These are phyloP conservation scores for Dittrichia graveolens DNA, from an alignment of 129 eudicot species.

Conservation along the genomic window DNA sequence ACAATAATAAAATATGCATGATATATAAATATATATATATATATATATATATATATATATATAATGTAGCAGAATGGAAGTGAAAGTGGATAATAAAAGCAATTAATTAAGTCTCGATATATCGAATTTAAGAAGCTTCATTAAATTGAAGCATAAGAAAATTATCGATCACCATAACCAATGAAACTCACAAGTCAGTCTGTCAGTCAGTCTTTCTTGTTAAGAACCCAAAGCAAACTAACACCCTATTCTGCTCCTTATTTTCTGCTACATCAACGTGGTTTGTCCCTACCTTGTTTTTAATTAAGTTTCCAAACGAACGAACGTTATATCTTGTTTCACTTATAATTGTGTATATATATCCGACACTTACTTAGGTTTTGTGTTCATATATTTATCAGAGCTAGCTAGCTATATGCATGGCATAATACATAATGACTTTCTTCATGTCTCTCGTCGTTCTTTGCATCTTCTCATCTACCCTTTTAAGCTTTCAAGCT, in stretches of 20 bases:
- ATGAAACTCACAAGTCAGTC: constrained; percentile 23
- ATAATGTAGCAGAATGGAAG: too few species aligned
- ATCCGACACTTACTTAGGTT: background rate
- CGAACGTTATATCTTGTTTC: constrained; percentile 18
- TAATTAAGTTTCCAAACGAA: constrained; percentile 2
- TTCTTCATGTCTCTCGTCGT: constrained; percentile 31
- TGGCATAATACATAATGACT: constrained; percentile 35
- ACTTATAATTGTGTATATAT: background rate
- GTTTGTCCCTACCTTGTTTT: constrained; percentile 13
- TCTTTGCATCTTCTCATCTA: constrained; percentile 35
- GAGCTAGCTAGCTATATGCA: too few species aligned
- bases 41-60: too few species aligned
- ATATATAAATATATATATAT: too few species aligned
- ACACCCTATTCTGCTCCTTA: constrained; percentile 44
- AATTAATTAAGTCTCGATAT: background rate
- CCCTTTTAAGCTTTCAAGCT: constrained; percentile 33
- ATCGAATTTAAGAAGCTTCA: constrained; percentile 7
- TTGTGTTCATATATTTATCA: background rate
- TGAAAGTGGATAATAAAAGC: constrained; percentile 8
- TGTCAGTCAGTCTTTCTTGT: background rate
- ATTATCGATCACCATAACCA: constrained; percentile 42
- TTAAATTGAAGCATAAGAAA: constrained; percentile 19
- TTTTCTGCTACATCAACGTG: constrained; percentile 43
- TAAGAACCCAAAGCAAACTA: constrained; percentile 20
- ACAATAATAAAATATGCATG: too few species aligned